Evolutionary conservation across 306 rosid genomes (phyloP).

Genomic region (Quercus cerris): DNA sequence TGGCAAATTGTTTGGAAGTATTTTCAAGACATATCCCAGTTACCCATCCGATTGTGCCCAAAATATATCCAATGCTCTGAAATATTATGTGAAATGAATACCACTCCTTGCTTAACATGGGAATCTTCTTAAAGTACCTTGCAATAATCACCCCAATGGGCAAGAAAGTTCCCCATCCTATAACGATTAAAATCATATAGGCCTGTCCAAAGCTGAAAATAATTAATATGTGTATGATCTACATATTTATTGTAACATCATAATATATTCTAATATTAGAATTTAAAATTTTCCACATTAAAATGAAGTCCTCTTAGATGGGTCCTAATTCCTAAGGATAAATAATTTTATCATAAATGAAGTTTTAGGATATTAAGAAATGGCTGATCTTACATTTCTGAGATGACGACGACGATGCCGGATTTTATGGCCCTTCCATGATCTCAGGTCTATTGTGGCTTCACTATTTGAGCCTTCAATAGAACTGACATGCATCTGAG

Average conservation of each 20-base stretch:
- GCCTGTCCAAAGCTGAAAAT: slow-evolving; percentile 23
- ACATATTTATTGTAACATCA: too few relatives aligned
- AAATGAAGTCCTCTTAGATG: neutral
- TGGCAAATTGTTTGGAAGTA: slow-evolving; percentile 26
- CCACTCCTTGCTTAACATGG: slow-evolving; percentile 38
- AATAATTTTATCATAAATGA: neutral
- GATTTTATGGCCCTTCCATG: slow-evolving; percentile 4
- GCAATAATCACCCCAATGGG: slow-evolving; percentile 54
- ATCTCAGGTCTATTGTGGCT: slow-evolving; percentile 16
- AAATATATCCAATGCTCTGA: slow-evolving; percentile 41
- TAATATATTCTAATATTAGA: too few relatives aligned
- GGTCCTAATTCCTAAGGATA: neutral
- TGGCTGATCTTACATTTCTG: slow-evolving; percentile 31
- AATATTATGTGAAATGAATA: slow-evolving; percentile 32
- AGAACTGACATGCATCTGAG: slow-evolving; percentile 5
- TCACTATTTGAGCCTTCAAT: slow-evolving; percentile 19
- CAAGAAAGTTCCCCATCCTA: slow-evolving; percentile 61
- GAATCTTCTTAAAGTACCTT: slow-evolving; percentile 39
- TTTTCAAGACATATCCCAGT: slow-evolving; percentile 21
- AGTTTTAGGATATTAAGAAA: neutral
- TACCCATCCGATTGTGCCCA: slow-evolving; percentile 56
- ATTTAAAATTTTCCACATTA: too few relatives aligned
- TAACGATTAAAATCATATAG: slow-evolving; percentile 30
- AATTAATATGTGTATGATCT: neutral
- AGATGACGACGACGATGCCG: slow-evolving; percentile 21